Percentiles rank a stretch among this genome's conserved stretches.
Evolutionary conservation across 78 protist genomes (phyloP).

Genomic region (Dictyostelium citrinum): DNA sequence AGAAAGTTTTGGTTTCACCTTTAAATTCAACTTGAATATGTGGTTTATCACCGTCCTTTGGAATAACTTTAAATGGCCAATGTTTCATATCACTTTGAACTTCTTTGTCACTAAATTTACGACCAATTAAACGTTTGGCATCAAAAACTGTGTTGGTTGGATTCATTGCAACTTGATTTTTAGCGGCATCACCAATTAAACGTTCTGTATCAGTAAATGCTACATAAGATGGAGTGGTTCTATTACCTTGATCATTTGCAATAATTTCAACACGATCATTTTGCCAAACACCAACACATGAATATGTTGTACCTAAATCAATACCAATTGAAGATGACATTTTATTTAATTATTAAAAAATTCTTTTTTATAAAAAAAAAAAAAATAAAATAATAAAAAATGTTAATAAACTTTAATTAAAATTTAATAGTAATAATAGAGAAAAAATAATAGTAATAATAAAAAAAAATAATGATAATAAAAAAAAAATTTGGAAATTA

Average conservation of each 20-base stretch:
- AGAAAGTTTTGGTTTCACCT: conserved; percentile 90
- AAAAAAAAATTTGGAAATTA: too few species aligned
- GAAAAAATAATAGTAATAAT: too few species aligned
- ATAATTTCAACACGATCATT: conserved; percentile 96
- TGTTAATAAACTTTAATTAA: too few species aligned
- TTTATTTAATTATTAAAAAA: neutral
- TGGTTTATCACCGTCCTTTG: conserved; percentile 93
- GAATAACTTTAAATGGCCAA: conserved; percentile 95
- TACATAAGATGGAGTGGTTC: conserved; percentile 98
- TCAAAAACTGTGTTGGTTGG: conserved; percentile 98
- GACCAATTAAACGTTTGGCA: conserved; percentile 98
- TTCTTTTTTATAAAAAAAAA: neutral
- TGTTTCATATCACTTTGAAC: conserved; percentile 97
- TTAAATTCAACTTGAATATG: conserved; percentile 89
- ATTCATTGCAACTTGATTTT: conserved; percentile 94
- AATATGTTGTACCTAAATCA: conserved; percentile 97
- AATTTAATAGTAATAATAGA: too few species aligned
- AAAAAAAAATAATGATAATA: too few species aligned
- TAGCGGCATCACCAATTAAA: conserved; percentile 97
- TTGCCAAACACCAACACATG: conserved; percentile 95
- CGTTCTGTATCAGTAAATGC: conserved; percentile 97
- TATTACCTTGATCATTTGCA: conserved; percentile 99
- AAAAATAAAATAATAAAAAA: neutral
- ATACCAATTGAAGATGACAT: conserved; percentile 91
- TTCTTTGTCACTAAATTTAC: conserved; percentile 90